Conservation (phyloP, 179 eudicot genomes). For the Monotropa hypopitys region DNA sequence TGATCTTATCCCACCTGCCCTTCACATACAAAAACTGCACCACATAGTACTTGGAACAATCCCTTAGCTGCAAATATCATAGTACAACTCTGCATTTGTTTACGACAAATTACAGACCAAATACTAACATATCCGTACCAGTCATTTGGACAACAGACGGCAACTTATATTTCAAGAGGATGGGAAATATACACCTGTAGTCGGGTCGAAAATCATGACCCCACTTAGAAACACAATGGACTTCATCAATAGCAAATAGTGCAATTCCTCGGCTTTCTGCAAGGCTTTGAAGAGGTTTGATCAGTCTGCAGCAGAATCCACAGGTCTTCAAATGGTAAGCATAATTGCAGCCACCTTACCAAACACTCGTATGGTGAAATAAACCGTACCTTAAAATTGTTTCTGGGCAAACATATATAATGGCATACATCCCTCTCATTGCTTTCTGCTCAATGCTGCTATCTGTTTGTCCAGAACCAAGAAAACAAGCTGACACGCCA, state of each 20-base stretch:
- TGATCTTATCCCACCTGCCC: neutral
- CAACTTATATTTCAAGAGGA: neutral
- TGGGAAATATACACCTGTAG: conserved; percentile 46
- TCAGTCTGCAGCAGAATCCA: conserved; percentile 44
- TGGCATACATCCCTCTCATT: conserved; percentile 65
- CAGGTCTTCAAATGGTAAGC: neutral
- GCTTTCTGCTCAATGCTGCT: conserved; percentile 71
- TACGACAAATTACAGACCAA: neutral
- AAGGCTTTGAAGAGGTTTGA: conserved; percentile 70
- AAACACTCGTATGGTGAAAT: neutral
- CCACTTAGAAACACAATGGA: conserved; percentile 93
- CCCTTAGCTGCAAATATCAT: neutral
- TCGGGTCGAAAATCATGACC: conserved; percentile 99
- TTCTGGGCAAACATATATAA: conserved; percentile 88
- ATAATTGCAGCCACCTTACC: conserved; percentile 2
- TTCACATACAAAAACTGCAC: neutral
- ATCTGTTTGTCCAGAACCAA: conserved; percentile 92
- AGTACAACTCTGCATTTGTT: neutral
- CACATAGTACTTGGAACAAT: neutral
- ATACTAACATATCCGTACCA: neutral
- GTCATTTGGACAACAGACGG: neutral
- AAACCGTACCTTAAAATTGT: conserved; percentile 57
- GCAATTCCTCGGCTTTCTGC: conserved; percentile 80
- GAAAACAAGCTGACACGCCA: conserved; percentile 91
- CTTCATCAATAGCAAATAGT: conserved; percentile 91